Conservation (phyloP, 495 filamentous ascomycete genomes). For the Penicillium goetzii region DNA sequence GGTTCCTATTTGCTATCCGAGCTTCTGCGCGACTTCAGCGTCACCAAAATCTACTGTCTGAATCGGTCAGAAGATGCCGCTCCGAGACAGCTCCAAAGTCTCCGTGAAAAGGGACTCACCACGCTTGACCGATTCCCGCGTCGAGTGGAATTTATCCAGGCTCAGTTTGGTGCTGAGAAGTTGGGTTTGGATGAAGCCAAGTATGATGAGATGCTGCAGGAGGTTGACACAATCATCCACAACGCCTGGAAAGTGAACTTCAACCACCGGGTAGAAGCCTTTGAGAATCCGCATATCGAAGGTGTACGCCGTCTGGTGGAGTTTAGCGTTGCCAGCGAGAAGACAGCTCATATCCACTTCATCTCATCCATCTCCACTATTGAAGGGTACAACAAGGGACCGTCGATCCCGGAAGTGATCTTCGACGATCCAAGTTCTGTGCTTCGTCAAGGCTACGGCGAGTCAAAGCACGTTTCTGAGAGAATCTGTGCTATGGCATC, state of each 20-base stretch:
- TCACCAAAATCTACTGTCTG: conserved; percentile 57
- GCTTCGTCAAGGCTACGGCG: conserved; percentile 51
- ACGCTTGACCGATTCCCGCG: conserved; percentile 13
- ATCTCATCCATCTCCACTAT: conserved; percentile 55
- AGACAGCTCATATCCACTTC: conserved; percentile 53
- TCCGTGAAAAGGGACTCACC: conserved; percentile 21
- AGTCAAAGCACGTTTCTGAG: conserved; percentile 57
- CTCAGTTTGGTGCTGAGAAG: conserved; percentile 13
- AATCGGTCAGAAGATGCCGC: conserved; percentile 45
- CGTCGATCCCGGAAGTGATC: conserved; percentile 45
- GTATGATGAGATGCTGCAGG: conserved; percentile 13
- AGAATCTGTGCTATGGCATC: conserved; percentile 50
- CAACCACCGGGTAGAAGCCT: conserved; percentile 53
- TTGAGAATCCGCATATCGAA: neutral
- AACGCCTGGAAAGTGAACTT: conserved; percentile 68
- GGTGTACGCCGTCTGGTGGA: conserved; percentile 48
- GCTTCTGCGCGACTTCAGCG: conserved; percentile 39
- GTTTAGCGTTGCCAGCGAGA: conserved; percentile 40
- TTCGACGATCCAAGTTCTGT: conserved; percentile 42
- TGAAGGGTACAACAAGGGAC: conserved; percentile 8
- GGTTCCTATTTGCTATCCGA: conserved; percentile 58
- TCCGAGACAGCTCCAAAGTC: conserved; percentile 22
- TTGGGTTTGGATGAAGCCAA: conserved; percentile 20
- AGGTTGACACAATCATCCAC: conserved; percentile 55
- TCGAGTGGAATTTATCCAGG: conserved; percentile 43